These are phyloP conservation scores for Naganishia vishniacii DNA, from an alignment of 768 basidiomycete species.

Conservation along the genomic window DNA sequence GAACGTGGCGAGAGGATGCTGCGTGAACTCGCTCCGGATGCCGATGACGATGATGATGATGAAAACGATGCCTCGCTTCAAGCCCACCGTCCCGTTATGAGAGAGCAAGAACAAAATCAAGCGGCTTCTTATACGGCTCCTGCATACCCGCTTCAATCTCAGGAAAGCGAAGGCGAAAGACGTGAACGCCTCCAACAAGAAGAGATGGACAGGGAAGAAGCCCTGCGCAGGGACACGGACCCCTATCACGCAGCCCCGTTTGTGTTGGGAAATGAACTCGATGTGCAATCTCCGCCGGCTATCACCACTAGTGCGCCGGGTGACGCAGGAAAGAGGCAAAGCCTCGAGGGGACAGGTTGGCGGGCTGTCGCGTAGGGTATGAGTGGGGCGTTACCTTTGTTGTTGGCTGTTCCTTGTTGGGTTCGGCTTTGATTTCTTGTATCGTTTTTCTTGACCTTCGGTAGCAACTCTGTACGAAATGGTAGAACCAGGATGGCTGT, in stretches of 20 bases:
- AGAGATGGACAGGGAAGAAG: constrained; percentile 17
- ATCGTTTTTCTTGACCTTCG: too few species aligned
- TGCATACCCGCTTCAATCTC: constrained; percentile 2
- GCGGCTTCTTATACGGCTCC: not conserved
- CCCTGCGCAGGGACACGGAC: not conserved
- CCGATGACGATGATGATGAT: constrained; percentile 34
- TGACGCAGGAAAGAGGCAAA: not conserved
- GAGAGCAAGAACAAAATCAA: not conserved
- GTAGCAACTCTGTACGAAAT: too few species aligned
- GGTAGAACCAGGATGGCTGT: too few species aligned
- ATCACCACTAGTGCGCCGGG: not conserved
- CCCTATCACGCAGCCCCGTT: constrained; percentile 20
- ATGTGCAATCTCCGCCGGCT: constrained; percentile 9
- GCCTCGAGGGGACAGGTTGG: constrained; percentile 10
- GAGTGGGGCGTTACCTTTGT: too few species aligned
- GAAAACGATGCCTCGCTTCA: constrained; percentile 22
- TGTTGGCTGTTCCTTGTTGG: too few species aligned
- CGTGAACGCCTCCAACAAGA: not conserved
- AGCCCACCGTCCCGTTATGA: not conserved
- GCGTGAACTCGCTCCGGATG: constrained; percentile 39
- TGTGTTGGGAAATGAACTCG: constrained; percentile 27
- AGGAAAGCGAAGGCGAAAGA: constrained; percentile 15
- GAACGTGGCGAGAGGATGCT: constrained; percentile 48
- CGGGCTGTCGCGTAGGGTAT: not conserved
- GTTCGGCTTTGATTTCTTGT: not conserved